phyloP scores from a whole-genome alignment of 2,329 filamentous ascomycete genomes.

The Cercospora sp. region DNA sequence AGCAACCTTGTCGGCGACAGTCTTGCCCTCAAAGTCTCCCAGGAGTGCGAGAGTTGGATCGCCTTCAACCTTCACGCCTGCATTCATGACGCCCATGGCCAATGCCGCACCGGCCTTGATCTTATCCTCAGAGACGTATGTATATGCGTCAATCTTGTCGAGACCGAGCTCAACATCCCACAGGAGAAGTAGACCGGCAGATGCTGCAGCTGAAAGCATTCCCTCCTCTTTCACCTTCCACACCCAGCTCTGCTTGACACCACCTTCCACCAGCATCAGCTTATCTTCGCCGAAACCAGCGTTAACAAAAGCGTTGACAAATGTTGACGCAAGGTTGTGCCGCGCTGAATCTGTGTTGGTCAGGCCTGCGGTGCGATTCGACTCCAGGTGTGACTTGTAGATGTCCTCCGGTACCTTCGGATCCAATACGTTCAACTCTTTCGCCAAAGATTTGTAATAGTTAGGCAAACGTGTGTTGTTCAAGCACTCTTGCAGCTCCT shows the following conservation, averaged over 20 bases:
- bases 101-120: slow-evolving; percentile 91
- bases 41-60: slow-evolving; percentile 88
- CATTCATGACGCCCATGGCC: slow-evolving; percentile 94
- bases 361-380: slow-evolving; percentile 84
- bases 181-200: slow-evolving; percentile 83
- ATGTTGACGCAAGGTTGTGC: slow-evolving; percentile 92
- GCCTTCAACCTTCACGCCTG: slow-evolving; percentile 82
- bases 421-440: slow-evolving; percentile 94
- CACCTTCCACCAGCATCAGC: slow-evolving; percentile 88
- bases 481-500: slow-evolving; percentile 76
- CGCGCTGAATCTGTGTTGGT: slow-evolving; percentile 94
- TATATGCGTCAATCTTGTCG: slow-evolving; percentile 93
- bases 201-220: slow-evolving; percentile 95
- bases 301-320: slow-evolving; percentile 97
- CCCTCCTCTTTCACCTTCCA: slow-evolving; percentile 99
- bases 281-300: slow-evolving; percentile 95
- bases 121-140: slow-evolving; percentile 76
- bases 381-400: slow-evolving; percentile 98
- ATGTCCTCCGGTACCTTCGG: slow-evolving; percentile 98
- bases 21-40: slow-evolving; percentile 77
- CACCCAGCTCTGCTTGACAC: slow-evolving; percentile 86
- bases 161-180: slow-evolving; percentile 93
- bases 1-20: slow-evolving; percentile 73
- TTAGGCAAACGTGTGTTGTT: slow-evolving; percentile 86
- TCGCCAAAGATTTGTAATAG: slow-evolving; percentile 89